A percentile compares a stretch with the other conserved stretches of the same genome.
Evolutionary conservation across 805 yeast species (phyloP).

Genomic region (Schizosaccharomyces octosporus): DNA sequence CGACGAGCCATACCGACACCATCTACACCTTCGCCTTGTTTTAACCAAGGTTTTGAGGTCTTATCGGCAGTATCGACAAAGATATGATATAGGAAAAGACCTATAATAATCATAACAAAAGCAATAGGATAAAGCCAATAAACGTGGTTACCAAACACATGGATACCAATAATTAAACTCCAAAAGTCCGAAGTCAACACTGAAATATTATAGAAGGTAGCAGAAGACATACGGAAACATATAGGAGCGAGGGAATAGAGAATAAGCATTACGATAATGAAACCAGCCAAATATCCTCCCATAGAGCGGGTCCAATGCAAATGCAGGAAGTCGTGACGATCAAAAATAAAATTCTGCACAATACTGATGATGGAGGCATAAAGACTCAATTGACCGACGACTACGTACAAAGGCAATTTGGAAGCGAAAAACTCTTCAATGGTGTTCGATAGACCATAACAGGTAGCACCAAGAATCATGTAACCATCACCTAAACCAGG

Average conservation of each 20-base stretch:
- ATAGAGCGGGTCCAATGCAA: constrained; percentile 19
- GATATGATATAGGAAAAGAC: constrained; percentile 19
- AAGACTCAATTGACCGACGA: constrained; percentile 20
- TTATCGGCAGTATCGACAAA: constrained; percentile 17
- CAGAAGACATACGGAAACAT: constrained; percentile 21
- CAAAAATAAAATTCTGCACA: constrained; percentile 22
- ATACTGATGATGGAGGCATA: constrained; percentile 21
- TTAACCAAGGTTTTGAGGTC: constrained; percentile 21
- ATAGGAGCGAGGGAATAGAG: constrained; percentile 20
- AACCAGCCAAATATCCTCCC: constrained; percentile 22
- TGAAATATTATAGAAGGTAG: constrained; percentile 22
- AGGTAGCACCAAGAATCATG: constrained; percentile 21
- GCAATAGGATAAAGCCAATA: constrained; percentile 25
- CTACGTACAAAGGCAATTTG: constrained; percentile 22
- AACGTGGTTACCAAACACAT: constrained; percentile 21
- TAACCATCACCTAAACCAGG: constrained; percentile 22
- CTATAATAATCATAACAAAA: constrained; percentile 19
- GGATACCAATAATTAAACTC: constrained; percentile 21
- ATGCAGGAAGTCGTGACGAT: constrained; percentile 15
- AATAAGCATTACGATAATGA: constrained; percentile 17
- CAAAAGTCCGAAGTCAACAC: constrained; percentile 22
- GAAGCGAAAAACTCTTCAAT: constrained; percentile 22
- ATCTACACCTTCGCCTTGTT: constrained; percentile 12
- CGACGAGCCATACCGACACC: constrained; percentile 15
- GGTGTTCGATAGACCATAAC: constrained; percentile 22